Percentiles rank a stretch among this genome's conserved stretches.
Evolutionary conservation across 306 rosid species (phyloP).

Genomic region (Gastrolobium villosum): DNA sequence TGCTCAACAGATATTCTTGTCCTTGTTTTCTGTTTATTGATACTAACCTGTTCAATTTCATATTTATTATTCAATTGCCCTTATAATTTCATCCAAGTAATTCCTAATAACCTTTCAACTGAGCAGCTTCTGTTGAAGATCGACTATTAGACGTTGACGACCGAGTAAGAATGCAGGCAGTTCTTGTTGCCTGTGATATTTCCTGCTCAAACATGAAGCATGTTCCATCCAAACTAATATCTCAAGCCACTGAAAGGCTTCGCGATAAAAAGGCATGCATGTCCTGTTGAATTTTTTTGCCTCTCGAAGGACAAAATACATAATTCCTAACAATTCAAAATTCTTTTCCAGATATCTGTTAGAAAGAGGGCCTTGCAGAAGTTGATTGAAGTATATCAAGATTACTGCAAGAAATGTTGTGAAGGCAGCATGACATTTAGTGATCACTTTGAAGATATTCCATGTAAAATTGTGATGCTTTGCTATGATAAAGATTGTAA

Average conservation of each 20-base stretch:
- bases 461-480: conserved; percentile 89
- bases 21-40: conserved; percentile 17
- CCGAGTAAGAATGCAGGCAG: conserved; percentile 86
- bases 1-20: conserved; percentile 39
- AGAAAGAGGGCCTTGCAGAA: conserved; percentile 82
- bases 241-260: conserved; percentile 80
- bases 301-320: conserved; percentile 37
- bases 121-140: conserved; percentile 83
- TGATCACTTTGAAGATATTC: conserved; percentile 79
- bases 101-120: conserved; percentile 47
- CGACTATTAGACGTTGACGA: conserved; percentile 84
- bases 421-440: conserved; percentile 66
- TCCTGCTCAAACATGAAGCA: conserved; percentile 65
- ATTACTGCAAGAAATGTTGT: conserved; percentile 80
- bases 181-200: conserved; percentile 89
- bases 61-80: conserved; percentile 45
- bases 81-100: conserved; percentile 37
- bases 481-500: conserved; percentile 91
- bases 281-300: conserved; percentile 39
- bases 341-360: conserved; percentile 71
- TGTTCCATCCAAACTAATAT: conserved; percentile 68
- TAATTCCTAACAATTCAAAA: conserved; percentile 30
- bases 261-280: conserved; percentile 89
- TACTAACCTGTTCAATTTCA: conserved; percentile 17
- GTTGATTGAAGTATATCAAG: conserved; percentile 75